Evolutionary conservation across 148 eudicot genomes (phyloP), one percentile per base, ranked within the genome.

Genomic region (Heliosperma pusillum): DNA sequence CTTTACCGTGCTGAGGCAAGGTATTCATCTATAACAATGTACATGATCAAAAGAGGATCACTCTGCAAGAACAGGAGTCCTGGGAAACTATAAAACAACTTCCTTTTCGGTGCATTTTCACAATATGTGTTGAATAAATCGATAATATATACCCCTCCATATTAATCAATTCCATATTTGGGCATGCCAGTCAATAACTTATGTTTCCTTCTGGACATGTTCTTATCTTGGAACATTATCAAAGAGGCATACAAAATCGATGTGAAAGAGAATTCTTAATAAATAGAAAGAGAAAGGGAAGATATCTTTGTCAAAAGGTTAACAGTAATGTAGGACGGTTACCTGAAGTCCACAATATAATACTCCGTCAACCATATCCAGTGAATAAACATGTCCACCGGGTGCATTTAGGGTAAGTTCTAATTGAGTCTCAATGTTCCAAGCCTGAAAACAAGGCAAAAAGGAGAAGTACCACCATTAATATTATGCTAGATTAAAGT

Each of bases 321-420:
- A 30, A 16, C 36, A 33, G 44, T 1, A 33, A 19, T 8, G 61
- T 19, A 50, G 21, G 17, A 21, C 27, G 66, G 10, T 71, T 83
- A 89, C 93, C 81, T 87, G 77, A 27, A 82, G 70, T 50, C 92
- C 96, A 58, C 86, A 89, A 74, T 81, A 82, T 24, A 87, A 80
- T 71, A 50, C 66, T 69, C 80, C 87, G 16, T 85, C 66, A 25
- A 55, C 73, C 58, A 69, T 50, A 65, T 10, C 66, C 77, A 89
- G 62, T 42, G 90, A 70, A 59, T 70, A 33, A 25, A 89, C 92
- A 72, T 71, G 81, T 25, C 92, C 96, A 82, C 72, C 82, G 16
- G 85, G 83, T 29, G 77, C 83, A 80, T 52, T 67, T 22, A 89
- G 86, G 47, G 84, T 66, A 8, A 82, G 71, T 21, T 86, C 85